Conservation (phyloP, 257 asterid species). For the Lithospermum erythrorhizon region DNA sequence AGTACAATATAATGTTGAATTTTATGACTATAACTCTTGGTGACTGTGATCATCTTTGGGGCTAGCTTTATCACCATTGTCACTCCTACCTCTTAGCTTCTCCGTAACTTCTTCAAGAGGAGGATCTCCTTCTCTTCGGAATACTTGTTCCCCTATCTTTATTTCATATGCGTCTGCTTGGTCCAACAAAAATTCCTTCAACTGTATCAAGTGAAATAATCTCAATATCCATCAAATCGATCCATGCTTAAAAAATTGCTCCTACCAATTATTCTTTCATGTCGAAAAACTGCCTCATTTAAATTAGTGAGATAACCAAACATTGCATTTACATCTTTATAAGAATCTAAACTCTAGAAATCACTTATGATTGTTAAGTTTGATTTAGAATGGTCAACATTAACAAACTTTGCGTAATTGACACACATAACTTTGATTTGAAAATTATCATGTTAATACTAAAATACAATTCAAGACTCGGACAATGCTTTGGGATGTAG, state of each 20-base stretch:
- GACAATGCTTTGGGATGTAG: not conserved
- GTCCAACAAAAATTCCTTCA: slow-evolving; percentile 59
- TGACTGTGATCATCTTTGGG: slow-evolving; percentile 23
- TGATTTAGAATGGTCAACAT: too few relatives aligned
- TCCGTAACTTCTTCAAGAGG: slow-evolving; percentile 59
- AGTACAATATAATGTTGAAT: not conserved
- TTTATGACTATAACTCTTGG: slow-evolving; percentile 35
- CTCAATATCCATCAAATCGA: not conserved
- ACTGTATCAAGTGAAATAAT: slow-evolving; percentile 22
- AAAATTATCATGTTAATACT: not conserved
- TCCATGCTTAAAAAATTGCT: not conserved
- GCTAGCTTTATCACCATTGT: slow-evolving; percentile 11
- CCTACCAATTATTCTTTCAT: too few relatives aligned
- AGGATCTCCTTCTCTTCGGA: slow-evolving; percentile 75
- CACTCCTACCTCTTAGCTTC: slow-evolving; percentile 33
- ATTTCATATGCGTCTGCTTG: slow-evolving; percentile 87
- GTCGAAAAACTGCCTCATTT: too few relatives aligned
- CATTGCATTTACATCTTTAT: too few relatives aligned
- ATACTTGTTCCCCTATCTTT: slow-evolving; percentile 71
- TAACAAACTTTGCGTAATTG: too few relatives aligned
- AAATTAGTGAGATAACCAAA: too few relatives aligned
- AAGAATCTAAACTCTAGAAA: too few relatives aligned
- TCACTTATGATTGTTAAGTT: too few relatives aligned
- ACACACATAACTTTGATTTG: too few relatives aligned
- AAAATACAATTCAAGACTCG: too few relatives aligned